Evolutionary conservation across 768 basidiomycete species (phyloP), one percentile per base, ranked within the genome.

Genomic region (Boletus insuetus): DNA sequence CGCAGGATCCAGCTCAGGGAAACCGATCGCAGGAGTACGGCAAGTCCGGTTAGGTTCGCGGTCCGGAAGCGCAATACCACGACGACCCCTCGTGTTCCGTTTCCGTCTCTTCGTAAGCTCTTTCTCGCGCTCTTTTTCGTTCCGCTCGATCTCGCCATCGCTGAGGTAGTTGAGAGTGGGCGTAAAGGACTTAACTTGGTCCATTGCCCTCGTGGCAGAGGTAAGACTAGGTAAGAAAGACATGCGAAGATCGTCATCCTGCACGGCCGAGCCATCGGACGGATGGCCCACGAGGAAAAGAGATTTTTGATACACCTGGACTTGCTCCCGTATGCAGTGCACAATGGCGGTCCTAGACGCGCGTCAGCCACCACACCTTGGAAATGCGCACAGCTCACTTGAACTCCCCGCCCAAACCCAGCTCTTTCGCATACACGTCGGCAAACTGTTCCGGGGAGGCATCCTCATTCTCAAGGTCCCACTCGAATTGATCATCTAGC

Each of bases 401-500:
- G 78, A 98, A 99, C 69, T 99, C 97, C 9, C 94, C 92, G 26
- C 81, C 82, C 24, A 99, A 74, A 6, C 97, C 97, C 22, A 99
- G 74, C 60, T 99, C 97, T 20, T 83, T 82, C 2, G 85, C 77
- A 67, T 97, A 96, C 1, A 87, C 79, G 58, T 89, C 87, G 8
- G 97, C 93, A 70, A 98, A 98, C 24, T 88, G 85, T 72, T 99
- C 97, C 0, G 96, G 95, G 0, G 87, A 88, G 4, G 91, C 87
- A 44, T 80, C 78, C 20, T 77, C 73, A 53, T 89, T 93, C 61
- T 87, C 87, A 37, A 98, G 72, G 69, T 99, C 96, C 97, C 97
- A 99, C 69, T 98, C 97, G 65, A 98, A 96, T 65, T 94, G 90
- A 72, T 99, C 97, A 53, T 93, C 90, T 22, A 99, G 81, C 70